Evolutionary conservation across 495 filamentous ascomycete genomes (phyloP), one percentile per base, ranked within the genome.

Genomic region (Aspergillus funiculosus): DNA sequence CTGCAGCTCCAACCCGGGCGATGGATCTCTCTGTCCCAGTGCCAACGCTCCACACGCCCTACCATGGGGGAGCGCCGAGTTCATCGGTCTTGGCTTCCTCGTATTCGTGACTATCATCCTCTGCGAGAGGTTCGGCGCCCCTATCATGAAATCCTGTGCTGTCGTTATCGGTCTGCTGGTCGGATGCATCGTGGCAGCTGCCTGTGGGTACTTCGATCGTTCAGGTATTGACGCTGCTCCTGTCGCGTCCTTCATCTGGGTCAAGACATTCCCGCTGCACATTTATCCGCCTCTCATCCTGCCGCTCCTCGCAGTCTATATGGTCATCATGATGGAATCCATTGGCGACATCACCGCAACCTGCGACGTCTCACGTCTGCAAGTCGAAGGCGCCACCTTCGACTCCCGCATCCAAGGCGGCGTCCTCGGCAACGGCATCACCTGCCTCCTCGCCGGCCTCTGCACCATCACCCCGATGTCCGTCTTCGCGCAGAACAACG

Each of bases 401-500:
- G 89, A 95, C 64, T 89, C 84, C 28, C 79, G 89, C 13, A 91
- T 96, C 62, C 89, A 94, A 60, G 90, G 90, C 13, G 90, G 90
- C 46, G 79, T 95, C 19, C 68, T 71, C 11, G 63, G 66, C 1
- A 89, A 94, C 57, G 87, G 89, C n/a, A 46, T 91, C 26, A 90
- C 85, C 62, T 87, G 88, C 22, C 66, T 91, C 38, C 58, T 95
- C 19, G 86, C 88, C 11, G 86, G 82, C 1, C 75, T 95, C 30
- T 82, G 78, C 70, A 94, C 90, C 20, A 88, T 90, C 52, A 88
- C 84, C 0, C 87, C 89, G 15, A 87, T 91, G 81, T 81, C 76
- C 5, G 86, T 82, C 49, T 82, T 81, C 39, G 82, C 89, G 0
- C 87, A 95, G 64, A 95, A 95, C 66, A 96, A 96, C 67, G 82